Evolutionary conservation across 331 rosid species (phyloP), one percentile per base, ranked within the genome.

Genomic region (Dryas integrifolia): DNA sequence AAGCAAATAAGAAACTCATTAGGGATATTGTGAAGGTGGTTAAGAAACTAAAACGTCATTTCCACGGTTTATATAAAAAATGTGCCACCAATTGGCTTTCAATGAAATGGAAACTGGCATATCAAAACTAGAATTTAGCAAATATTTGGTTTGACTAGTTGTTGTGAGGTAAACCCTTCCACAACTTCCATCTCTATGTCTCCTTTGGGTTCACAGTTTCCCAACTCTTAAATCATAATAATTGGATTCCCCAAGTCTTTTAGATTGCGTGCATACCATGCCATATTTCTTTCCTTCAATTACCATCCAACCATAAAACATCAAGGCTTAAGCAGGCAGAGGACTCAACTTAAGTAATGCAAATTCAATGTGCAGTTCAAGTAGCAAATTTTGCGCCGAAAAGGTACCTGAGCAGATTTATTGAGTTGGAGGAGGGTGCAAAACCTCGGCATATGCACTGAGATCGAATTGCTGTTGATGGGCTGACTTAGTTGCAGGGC

Each of bases 401-500:
- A 48, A 52, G 50, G 75, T 86, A 89, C 98, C 97, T 94, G 97
- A 73, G 98, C 98, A 80, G 97, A 94, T 82, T 92, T 89, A 81
- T 89, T 94, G 77, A 94, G 98, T 74, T 94, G 97, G 69, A 91
- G 96, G 67, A 91, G 98, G 7, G 97, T 89, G 88, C 98, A 94
- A 86, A 91, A 89, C 83, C 97, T 87, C 12, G 97, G 98, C 97
- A 89, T 89, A 74, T 94, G 97, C 47, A 94, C 98, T 5, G 96
- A 91, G 76, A 94, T 86, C 39, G 97, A 94, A 72, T 94, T 91
- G 90, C 97, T 91, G 75, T 94, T 94, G 72, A 94, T 84, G 67
- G 98, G 98, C 71, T 91, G 98, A 84, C 98, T 94, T 43, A 94
- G 90, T 76, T 94, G 96, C 40, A 94, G 80, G 58, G 98, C 98